Conservation (phyloP, 495 filamentous ascomycete genomes). For the Aspergillus saccharolyticus region DNA sequence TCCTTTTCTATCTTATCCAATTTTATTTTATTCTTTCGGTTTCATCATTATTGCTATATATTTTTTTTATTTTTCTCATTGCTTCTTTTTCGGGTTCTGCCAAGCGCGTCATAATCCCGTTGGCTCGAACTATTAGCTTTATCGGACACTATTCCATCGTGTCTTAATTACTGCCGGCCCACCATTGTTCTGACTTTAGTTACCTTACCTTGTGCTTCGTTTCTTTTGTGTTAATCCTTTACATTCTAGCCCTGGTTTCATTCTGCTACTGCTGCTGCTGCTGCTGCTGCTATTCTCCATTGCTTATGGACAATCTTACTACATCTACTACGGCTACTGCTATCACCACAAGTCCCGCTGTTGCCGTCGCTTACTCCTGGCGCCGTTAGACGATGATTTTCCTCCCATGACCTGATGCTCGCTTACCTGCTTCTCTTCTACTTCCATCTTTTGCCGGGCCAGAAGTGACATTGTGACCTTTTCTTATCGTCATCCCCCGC, state of each 20-base stretch:
- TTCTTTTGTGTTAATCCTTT: neutral
- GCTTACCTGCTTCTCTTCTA: neutral
- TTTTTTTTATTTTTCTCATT: neutral
- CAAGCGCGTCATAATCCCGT: constrained; percentile 3
- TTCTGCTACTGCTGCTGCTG: neutral
- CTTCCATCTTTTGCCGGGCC: neutral
- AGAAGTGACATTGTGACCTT: constrained; percentile 2
- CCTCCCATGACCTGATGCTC: neutral
- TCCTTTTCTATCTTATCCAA: neutral
- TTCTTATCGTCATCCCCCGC: neutral
- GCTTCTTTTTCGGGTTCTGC: neutral
- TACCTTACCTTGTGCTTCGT: neutral
- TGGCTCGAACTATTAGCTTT: constrained; percentile 1
- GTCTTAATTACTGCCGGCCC: neutral
- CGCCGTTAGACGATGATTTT: constrained; percentile 3
- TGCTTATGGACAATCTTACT: neutral
- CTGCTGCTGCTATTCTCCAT: neutral
- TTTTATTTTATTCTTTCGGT: constrained; percentile 7
- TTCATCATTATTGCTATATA: neutral
- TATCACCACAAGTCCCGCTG: neutral
- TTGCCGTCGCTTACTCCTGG: neutral
- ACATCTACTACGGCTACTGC: neutral
- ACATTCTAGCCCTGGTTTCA: neutral
- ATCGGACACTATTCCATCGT: constrained; percentile 5
- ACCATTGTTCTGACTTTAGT: constrained; percentile 1